phyloP scores from a whole-genome alignment of 179 eudicot species.

The Sideroxylon spinosum region DNA sequence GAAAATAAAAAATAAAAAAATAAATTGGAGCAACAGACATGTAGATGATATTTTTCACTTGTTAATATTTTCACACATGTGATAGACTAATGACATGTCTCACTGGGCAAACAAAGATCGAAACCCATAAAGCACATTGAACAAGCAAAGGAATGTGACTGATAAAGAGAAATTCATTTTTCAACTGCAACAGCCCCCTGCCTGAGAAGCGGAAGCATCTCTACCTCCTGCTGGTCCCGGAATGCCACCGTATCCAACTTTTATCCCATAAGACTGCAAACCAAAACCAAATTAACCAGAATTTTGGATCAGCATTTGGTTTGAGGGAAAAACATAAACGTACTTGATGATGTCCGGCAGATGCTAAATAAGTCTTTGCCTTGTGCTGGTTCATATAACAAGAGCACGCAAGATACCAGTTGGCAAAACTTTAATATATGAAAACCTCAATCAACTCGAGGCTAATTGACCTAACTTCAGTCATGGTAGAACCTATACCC shows the following conservation, averaged over 20 bases:
- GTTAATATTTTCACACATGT: background rate
- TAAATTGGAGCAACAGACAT: background rate
- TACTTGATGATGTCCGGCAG: background rate
- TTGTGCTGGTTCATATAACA: background rate
- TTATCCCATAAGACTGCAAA: slow-evolving; percentile 62
- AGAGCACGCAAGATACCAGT: background rate
- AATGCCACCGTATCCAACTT: slow-evolving; percentile 63
- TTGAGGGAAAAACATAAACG: too few species aligned
- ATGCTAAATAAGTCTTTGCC: background rate
- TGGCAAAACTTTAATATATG: background rate
- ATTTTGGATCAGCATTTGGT: background rate
- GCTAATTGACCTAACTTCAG: background rate
- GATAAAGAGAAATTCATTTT: background rate
- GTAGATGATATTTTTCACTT: background rate
- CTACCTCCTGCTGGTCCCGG: slow-evolving; percentile 58
- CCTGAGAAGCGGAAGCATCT: slow-evolving; percentile 50
- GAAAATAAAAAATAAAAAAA: background rate
- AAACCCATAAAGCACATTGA: background rate
- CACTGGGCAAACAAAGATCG: background rate
- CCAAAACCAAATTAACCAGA: background rate
- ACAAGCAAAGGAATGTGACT: background rate
- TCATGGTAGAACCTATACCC: background rate
- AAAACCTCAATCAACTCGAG: background rate
- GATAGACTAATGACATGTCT: background rate
- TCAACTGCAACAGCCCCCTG: slow-evolving; percentile 57